Conservation (phyloP, 2,329 filamentous ascomycete genomes). For the Fonsecaea nubica region DNA sequence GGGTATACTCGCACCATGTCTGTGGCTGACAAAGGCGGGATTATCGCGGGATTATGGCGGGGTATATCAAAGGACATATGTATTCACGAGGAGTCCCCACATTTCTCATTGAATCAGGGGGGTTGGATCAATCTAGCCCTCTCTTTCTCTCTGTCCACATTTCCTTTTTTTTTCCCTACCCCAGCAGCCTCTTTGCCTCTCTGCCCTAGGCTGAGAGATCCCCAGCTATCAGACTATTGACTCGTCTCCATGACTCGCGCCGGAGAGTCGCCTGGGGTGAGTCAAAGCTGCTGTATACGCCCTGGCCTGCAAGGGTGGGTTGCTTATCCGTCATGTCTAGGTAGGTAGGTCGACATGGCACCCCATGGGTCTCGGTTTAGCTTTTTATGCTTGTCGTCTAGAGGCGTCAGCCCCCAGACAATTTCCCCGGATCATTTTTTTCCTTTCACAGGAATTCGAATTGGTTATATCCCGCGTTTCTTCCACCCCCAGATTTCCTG, state of each 20-base stretch:
- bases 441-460: background rate
- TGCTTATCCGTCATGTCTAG: background rate
- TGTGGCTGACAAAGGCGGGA: background rate
- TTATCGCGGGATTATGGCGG: background rate
- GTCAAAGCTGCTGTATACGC: background rate
- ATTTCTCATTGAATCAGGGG: background rate
- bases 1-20: background rate
- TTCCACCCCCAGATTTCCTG: background rate
- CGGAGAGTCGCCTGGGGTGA: background rate
- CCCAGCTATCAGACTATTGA: background rate
- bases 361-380: background rate
- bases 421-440: background rate
- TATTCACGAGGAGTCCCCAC: background rate
- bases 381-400: background rate
- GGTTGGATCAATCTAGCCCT: background rate
- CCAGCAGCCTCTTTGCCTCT: no score
- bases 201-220: background rate
- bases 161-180: background rate
- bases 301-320: background rate
- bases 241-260: background rate
- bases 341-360: background rate
- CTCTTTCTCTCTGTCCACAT: background rate
- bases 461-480: background rate
- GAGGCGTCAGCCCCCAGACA: background rate
- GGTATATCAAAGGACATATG: background rate